Conservation (phyloP, 2,329 filamentous ascomycete species). For the Truncatella angustata region DNA sequence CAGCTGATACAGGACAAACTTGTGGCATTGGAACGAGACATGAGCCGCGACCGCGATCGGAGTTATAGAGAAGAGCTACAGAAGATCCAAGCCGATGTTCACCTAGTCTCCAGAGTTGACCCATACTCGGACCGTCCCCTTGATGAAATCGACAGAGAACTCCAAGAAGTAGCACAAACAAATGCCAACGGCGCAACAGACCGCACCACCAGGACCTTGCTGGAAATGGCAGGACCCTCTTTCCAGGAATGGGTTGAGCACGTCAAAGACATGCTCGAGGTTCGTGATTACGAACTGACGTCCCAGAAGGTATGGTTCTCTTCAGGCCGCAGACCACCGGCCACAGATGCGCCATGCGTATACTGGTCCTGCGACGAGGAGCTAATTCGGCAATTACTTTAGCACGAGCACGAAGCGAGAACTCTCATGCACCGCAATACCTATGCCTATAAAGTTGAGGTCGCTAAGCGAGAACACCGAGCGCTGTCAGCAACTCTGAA, state of each 20-base stretch:
- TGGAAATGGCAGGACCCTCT: constrained; percentile 76
- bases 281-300: constrained; percentile 79
- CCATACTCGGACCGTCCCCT: constrained; percentile 61
- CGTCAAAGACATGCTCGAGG: constrained; percentile 84
- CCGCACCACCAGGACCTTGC: constrained; percentile 50
- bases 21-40: constrained; percentile 70
- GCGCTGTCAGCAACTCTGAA: constrained; percentile 60
- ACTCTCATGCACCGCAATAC: constrained; percentile 58
- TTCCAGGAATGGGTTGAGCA: constrained; percentile 84
- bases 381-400: neutral
- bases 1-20: constrained; percentile 80
- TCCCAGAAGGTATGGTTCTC: constrained; percentile 67
- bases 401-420: constrained; percentile 65
- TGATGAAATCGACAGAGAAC: constrained; percentile 43
- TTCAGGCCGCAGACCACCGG: neutral
- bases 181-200: constrained; percentile 34
- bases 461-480: constrained; percentile 60
- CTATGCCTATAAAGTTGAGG: constrained; percentile 59
- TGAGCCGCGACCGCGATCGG: constrained; percentile 76
- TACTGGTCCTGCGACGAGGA: neutral
- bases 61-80: constrained; percentile 88
- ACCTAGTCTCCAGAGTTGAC: constrained; percentile 60
- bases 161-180: constrained; percentile 32
- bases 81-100: constrained; percentile 67
- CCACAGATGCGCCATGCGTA: too few relatives aligned